A percentile compares a stretch with the other conserved stretches of the same genome.
phyloP scores from a whole-genome alignment of 1,284 basidiomycete species.

The Veloboletus limbatus region DNA sequence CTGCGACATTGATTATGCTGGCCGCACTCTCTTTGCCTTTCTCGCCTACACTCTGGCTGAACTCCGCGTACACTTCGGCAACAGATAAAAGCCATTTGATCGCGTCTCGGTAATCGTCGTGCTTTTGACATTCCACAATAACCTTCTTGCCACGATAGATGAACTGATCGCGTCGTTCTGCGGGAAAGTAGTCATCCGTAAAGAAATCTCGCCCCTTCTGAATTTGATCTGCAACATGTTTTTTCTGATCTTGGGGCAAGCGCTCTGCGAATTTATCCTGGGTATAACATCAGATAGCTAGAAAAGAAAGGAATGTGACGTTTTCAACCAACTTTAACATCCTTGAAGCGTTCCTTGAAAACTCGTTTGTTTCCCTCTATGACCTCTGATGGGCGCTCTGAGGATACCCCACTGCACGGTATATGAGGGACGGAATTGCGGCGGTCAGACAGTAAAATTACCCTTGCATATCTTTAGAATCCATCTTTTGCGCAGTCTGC shows the following conservation, averaged over 20 bases:
- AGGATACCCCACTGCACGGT: not conserved
- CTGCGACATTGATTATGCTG: constrained; percentile 27
- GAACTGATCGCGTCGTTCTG: constrained; percentile 60
- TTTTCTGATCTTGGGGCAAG: constrained; percentile 42
- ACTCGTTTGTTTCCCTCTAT: constrained; percentile 51
- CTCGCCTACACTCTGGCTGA: constrained; percentile 52
- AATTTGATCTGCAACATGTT: constrained; percentile 36
- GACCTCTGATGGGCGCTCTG: constrained; percentile 34
- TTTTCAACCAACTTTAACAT: constrained; percentile 31
- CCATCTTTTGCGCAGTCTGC: constrained; percentile 8
- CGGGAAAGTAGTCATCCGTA: constrained; percentile 58
- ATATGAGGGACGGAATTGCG: not conserved
- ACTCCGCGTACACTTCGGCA: constrained; percentile 73
- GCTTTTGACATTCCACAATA: constrained; percentile 89
- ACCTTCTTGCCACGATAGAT: constrained; percentile 58
- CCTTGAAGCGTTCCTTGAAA: constrained; percentile 47
- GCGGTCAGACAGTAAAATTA: constrained; percentile 3
- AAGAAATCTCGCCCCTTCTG: constrained; percentile 47
- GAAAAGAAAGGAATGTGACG: not conserved
- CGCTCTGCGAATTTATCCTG: constrained; percentile 31
- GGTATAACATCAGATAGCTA: not conserved
- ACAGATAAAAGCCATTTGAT: constrained; percentile 74
- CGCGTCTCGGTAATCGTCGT: constrained; percentile 85
- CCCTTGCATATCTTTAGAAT: constrained; percentile 21
- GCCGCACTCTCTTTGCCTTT: constrained; percentile 39